Evolutionary conservation across 78 protist genomes (phyloP).

Genomic region (Polysphondylium violaceum): DNA sequence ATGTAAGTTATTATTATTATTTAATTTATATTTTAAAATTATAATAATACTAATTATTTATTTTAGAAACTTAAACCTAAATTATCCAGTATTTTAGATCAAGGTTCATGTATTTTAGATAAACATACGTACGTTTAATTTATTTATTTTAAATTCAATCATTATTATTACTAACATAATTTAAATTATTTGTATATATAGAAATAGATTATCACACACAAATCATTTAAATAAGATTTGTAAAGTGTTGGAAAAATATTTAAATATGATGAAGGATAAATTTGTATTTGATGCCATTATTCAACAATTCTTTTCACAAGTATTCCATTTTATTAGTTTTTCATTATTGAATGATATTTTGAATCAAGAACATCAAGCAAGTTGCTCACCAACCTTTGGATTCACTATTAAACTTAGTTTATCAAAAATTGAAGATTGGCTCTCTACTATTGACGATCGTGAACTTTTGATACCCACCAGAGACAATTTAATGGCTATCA

Average conservation of each 20-base stretch:
- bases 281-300: slow-evolving; percentile 35
- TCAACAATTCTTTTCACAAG: slow-evolving; percentile 73
- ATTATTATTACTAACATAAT: neutral
- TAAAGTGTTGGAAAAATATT: slow-evolving; percentile 32
- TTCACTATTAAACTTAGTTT: slow-evolving; percentile 51
- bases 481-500: slow-evolving; percentile 13
- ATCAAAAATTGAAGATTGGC: slow-evolving; percentile 66
- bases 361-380: neutral
- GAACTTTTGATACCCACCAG: slow-evolving; percentile 22
- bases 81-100: slow-evolving; percentile 14
- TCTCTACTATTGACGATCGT: slow-evolving; percentile 37
- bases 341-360: slow-evolving; percentile 34
- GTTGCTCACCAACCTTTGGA: slow-evolving; percentile 56
- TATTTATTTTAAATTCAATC: neutral
- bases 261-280: slow-evolving; percentile 38
- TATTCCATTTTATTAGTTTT: slow-evolving; percentile 44
- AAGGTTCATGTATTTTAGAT: slow-evolving; percentile 35
- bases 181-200: neutral
- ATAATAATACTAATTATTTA: neutral
- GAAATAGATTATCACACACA: slow-evolving; percentile 60
- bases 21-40: neutral
- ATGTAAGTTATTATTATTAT: neutral
- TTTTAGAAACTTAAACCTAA: slow-evolving; percentile 34
- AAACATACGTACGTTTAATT: slow-evolving; percentile 31
- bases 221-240: slow-evolving; percentile 55